Conservation (phyloP, 73 alveolate genomes). For the Paramecium caudatum region DNA sequence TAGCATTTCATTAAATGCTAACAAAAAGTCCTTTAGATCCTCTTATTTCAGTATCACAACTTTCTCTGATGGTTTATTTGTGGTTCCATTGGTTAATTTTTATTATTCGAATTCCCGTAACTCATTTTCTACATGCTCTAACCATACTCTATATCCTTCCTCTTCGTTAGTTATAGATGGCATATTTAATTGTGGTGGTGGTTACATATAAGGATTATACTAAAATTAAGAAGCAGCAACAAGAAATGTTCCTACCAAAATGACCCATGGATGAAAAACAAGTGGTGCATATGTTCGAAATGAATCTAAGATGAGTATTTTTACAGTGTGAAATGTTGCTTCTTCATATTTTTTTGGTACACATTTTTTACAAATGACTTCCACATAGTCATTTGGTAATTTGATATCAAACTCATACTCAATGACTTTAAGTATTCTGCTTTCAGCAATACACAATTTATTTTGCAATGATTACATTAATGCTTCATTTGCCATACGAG, state of each 20-base stretch:
- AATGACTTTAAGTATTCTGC: constrained; percentile 61
- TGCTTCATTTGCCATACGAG: constrained; percentile 68
- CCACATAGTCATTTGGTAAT: constrained; percentile 61
- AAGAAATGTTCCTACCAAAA: constrained; percentile 55
- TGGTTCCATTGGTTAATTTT: not conserved
- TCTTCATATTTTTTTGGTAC: constrained; percentile 57
- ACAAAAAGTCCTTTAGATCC: constrained; percentile 50
- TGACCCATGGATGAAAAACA: constrained; percentile 51
- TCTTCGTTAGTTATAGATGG: constrained; percentile 21
- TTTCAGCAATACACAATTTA: constrained; percentile 60
- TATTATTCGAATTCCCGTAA: constrained; percentile 30
- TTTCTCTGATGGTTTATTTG: constrained; percentile 1
- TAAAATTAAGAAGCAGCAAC: constrained; percentile 53
- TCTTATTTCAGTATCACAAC: constrained; percentile 26
- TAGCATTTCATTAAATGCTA: constrained; percentile 61
- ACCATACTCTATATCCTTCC: constrained; percentile 27
- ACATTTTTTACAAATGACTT: constrained; percentile 63
- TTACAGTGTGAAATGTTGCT: constrained; percentile 56
- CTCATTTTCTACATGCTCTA: constrained; percentile 49
- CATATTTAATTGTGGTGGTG: constrained; percentile 69
- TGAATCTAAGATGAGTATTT: constrained; percentile 57
- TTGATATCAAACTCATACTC: constrained; percentile 63
- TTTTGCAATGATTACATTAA: constrained; percentile 49
- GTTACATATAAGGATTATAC: constrained; percentile 47
- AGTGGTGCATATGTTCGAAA: constrained; percentile 49